phyloP scores from a whole-genome alignment of 2,329 filamentous ascomycete species.

The Pyrenophora tritici-repentis region DNA sequence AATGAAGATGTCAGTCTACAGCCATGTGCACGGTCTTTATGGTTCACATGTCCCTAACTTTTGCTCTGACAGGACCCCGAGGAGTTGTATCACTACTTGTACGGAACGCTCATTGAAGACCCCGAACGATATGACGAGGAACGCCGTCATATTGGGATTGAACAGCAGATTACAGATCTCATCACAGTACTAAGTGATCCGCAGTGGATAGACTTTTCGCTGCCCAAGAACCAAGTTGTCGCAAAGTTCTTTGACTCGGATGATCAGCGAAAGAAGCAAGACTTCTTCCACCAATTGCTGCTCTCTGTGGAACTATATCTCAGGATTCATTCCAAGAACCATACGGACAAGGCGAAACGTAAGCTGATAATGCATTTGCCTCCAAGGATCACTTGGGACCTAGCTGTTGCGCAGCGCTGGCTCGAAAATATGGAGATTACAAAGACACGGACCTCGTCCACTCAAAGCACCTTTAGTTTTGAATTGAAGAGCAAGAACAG shows the following conservation, averaged over 20 bases:
- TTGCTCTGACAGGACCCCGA: conserved; percentile 46
- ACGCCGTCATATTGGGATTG: conserved; percentile 64
- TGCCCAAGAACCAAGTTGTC: conserved; percentile 71
- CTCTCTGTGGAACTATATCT: conserved; percentile 73
- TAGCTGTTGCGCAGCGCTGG: conserved; percentile 76
- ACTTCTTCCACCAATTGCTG: conserved; percentile 78
- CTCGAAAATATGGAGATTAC: conserved; percentile 71
- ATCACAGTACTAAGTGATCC: conserved; percentile 70
- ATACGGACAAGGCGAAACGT: conserved; percentile 67
- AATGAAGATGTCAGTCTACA: conserved; percentile 49
- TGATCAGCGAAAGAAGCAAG: conserved; percentile 63
- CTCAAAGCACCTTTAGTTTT: conserved; percentile 59
- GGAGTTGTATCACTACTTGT: conserved; percentile 62
- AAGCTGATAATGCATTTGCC: conserved; percentile 69
- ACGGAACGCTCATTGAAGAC: conserved; percentile 69
- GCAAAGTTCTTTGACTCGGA: conserved; percentile 70
- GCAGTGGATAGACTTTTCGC: conserved; percentile 75
- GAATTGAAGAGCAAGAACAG: conserved; percentile 68
- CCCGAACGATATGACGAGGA: conserved; percentile 63
- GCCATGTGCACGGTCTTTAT: conserved; percentile 17
- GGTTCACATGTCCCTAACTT: conserved; percentile 37
- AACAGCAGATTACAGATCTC: conserved; percentile 74
- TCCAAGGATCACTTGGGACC: conserved; percentile 71
- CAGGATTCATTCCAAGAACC: conserved; percentile 67
- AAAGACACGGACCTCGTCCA: conserved; percentile 56